These are phyloP conservation scores for Cinnamomum chago DNA, from an alignment of 164 flowering plant genomes.

Conservation along the genomic window DNA sequence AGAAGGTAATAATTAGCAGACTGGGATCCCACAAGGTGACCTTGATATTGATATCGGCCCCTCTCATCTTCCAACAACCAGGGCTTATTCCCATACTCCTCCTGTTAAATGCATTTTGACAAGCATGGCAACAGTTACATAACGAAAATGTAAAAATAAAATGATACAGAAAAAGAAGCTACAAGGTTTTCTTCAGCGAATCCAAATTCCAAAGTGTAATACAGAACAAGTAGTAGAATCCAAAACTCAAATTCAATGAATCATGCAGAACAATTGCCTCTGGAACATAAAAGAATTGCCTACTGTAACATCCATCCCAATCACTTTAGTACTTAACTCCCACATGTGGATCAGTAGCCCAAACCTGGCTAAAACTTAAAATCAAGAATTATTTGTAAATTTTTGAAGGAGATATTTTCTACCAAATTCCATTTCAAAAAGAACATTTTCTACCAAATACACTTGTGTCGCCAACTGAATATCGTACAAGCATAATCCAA, in stretches of 20 bases:
- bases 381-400: no score
- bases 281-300: no score
- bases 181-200: background rate
- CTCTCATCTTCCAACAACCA: constrained; percentile 97
- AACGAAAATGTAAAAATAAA: background rate
- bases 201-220: background rate
- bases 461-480: no score
- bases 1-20: constrained; percentile 82
- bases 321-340: no score
- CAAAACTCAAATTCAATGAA: background rate
- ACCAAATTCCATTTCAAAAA: no score
- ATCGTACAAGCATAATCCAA: no score
- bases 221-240: background rate
- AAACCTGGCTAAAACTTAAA: no score
- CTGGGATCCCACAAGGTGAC: constrained; percentile 90
- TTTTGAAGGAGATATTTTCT: no score
- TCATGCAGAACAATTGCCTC: background rate
- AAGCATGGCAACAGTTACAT: background rate
- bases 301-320: no score
- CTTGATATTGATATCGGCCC: constrained; percentile 82
- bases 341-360: no score
- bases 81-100: constrained; percentile 88
- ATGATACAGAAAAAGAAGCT: no score
- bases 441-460: no score
- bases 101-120: constrained; percentile 39